Base-by-base conservation (phyloP, 768 basidiomycete species). In the Mycena filopes region DNA sequence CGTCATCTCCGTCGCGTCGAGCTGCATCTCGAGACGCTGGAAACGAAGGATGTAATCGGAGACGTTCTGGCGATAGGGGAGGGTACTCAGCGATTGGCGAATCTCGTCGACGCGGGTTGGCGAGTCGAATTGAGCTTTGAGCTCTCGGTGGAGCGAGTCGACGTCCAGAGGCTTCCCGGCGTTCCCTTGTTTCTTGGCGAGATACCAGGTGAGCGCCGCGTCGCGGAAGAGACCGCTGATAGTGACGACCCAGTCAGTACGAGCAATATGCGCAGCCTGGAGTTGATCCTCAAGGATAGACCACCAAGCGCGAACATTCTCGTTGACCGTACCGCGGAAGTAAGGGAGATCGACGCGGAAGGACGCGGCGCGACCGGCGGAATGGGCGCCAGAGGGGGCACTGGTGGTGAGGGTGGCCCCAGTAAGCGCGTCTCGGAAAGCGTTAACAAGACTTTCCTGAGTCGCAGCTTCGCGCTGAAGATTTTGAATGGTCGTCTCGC, bases 251-350 rank as follows among this genome's bases (percentile, higher is more conserved):
- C 61, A 55, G 40, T 63, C 45, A 7, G 41, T 33, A 23, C 28
- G 36, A 25, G 29, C 42, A 40, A 63, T 48, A 15, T 56, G 33
- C 16, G 54, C 31, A 3, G 61, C 61, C 16, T 53, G 46, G 42
- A 63, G 53, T 28, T 63, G 61, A 45, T 63, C 61, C 42, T 63
- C 61, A n/a, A 63, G 20, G 12, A 63, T 63, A 36, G 51, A 46
- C 36, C 21, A 21, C 54, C 54, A 63, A 21, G 61, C 41, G 16
- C 54, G 40, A 1, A 53, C 38, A 61, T 49, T 53, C 25, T 61
- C 60, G 26, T 50, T 40, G 20, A 55, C 33, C 16, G 61, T 54
- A 21, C 61, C 54, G 33, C 54, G 42, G 31, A 63, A 63, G 11
- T 18, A 46, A 2, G 54, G 61, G 10, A 63, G 33, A 41, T 63